Conservation (phyloP, 1,284 basidiomycete species). For the Xerocomus nothofagi region DNA sequence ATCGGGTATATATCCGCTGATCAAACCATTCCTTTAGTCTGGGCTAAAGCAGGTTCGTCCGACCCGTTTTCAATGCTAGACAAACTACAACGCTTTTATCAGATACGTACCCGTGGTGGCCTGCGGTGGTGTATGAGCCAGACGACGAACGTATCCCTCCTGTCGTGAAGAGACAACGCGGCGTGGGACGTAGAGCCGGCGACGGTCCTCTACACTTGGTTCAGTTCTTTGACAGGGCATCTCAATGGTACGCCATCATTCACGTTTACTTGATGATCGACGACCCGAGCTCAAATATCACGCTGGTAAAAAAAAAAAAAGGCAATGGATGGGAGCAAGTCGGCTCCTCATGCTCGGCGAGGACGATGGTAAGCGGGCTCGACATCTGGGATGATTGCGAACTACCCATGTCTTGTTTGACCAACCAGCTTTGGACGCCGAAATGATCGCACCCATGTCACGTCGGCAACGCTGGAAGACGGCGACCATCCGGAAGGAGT, state of each 20-base stretch:
- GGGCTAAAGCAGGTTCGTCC: slow-evolving; percentile 57
- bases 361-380: slow-evolving; percentile 48
- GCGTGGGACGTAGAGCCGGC: slow-evolving; percentile 30
- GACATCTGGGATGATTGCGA: too few relatives aligned
- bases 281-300: slow-evolving; percentile 1
- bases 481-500: slow-evolving; percentile 42
- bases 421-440: slow-evolving; percentile 50
- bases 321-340: slow-evolving; percentile 54
- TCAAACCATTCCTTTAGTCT: slow-evolving; percentile 42
- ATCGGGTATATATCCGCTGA: slow-evolving; percentile 14
- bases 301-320: slow-evolving; percentile 22
- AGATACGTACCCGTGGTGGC: slow-evolving; percentile 70
- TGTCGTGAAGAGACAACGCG: slow-evolving; percentile 44
- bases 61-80: not conserved
- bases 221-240: slow-evolving; percentile 64
- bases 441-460: slow-evolving; percentile 45
- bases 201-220: slow-evolving; percentile 52
- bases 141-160: slow-evolving; percentile 53
- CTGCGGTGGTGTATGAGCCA: slow-evolving; percentile 56
- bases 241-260: slow-evolving; percentile 52
- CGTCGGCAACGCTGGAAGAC: slow-evolving; percentile 52
- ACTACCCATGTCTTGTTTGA: too few relatives aligned
- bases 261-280: not conserved
- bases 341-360: slow-evolving; percentile 58
- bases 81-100: slow-evolving; percentile 10